Conservation (phyloP, 257 asterid genomes). For the Capsicum baccatum region DNA sequence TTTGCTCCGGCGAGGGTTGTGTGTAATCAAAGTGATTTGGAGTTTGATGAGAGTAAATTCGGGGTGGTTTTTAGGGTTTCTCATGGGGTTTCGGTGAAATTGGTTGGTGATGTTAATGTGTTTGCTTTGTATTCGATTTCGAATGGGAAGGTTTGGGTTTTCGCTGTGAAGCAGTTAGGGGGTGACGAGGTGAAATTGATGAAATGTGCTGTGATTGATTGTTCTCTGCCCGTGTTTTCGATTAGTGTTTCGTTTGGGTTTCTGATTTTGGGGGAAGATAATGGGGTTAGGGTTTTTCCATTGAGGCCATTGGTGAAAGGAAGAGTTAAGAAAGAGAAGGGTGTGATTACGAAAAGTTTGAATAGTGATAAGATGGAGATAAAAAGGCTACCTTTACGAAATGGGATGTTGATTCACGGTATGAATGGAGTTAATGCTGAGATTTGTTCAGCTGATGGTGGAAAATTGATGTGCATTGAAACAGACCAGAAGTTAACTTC, state of each 20-base stretch:
- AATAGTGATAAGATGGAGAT: conserved; percentile 42
- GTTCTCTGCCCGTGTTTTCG: conserved; percentile 62
- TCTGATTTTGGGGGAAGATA: conserved; percentile 77
- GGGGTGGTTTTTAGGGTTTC: conserved; percentile 63
- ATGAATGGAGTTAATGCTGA: conserved; percentile 42
- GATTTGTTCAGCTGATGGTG: conserved; percentile 34
- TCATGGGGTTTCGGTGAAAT: conserved; percentile 71
- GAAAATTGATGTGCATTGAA: conserved; percentile 33
- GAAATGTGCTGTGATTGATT: conserved; percentile 81
- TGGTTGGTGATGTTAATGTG: conserved; percentile 65
- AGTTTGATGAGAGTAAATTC: conserved; percentile 45
- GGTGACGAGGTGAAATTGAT: conserved; percentile 67
- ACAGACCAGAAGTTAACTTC: conserved; percentile 40
- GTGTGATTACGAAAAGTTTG: conserved; percentile 23
- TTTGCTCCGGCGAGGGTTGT: conserved; percentile 48
- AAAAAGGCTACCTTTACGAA: conserved; percentile 41
- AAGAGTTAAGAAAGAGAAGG: conserved; percentile 53
- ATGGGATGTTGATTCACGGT: conserved; percentile 41
- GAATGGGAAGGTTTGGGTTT: conserved; percentile 72
- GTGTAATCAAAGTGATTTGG: conserved; percentile 64
- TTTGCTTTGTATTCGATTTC: conserved; percentile 71
- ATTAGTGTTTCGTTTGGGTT: conserved; percentile 58
- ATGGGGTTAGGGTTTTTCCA: conserved; percentile 75
- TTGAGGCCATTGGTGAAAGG: conserved; percentile 68
- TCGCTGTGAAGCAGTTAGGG: conserved; percentile 55